Evolutionary conservation across 2,329 filamentous ascomycete genomes (phyloP), one percentile per base, ranked within the genome.

Genomic region (Ceratocystiopsis brevicomis): DNA sequence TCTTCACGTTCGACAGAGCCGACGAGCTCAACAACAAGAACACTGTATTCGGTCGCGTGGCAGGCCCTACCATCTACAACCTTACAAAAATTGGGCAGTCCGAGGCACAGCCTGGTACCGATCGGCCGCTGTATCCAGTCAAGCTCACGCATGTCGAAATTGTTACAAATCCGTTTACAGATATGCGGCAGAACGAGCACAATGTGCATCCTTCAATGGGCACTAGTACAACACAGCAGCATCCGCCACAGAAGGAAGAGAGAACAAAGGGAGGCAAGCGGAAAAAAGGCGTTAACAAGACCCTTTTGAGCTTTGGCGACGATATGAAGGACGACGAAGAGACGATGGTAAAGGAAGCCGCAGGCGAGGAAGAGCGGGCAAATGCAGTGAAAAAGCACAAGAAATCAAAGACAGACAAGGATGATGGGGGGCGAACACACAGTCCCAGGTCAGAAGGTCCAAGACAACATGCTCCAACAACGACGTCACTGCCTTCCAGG

Each of bases 61-160:
- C 82, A 34, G 90, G 88, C 25, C 85, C 96, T 50, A 95, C 88
- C 15, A 90, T 98, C 44, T 98, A 92, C 63, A 96, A 95, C 58
- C 60, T 98, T 54, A 78, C 87, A 55, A 92, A 87, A 61, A 94
- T 96, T 68, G 86, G 81, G 17, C 87, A 96, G 57, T 75, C 74
- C 0, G 90, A 96, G 56, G 65, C 92, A 16, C 73, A 79, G 21
- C 78, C 84, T 44, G 79, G 77, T 15, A 78, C 73, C 8, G 88
- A 96, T 49, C 71, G 85, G 48, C 88, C 88, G 2, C 61, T 92
- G 40, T 98, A 94, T 58, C 80, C 88, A 0, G 74, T 85, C 34
- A 86, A 78, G 58, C 78, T 98, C 46, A 76, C 74, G 4, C 65
- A 68, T 17, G 65, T 81, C 25, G 82, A 90, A 58, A 75, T 92